phyloP scores from a whole-genome alignment of 179 eudicot species.

The Silene coronaria region DNA sequence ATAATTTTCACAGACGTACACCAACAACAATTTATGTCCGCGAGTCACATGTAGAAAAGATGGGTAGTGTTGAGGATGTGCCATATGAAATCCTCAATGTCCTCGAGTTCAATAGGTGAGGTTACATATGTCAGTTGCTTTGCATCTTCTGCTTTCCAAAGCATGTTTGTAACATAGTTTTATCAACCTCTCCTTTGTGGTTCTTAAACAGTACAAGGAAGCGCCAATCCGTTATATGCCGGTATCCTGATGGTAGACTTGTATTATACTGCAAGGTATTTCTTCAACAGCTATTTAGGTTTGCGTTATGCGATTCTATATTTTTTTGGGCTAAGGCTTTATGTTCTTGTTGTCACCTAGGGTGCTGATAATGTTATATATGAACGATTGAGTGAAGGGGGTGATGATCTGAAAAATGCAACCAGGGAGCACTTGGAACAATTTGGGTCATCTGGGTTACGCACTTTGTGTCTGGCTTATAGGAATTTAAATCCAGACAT shows the following conservation, averaged over 20 bases:
- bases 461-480: constrained; percentile 90
- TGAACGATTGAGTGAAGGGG: constrained; percentile 67
- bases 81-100: constrained; percentile 89
- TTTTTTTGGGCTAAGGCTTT: neutral
- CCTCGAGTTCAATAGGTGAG: constrained; percentile 93
- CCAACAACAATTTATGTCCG: constrained; percentile 90
- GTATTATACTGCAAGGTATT: constrained; percentile 90
- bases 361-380: constrained; percentile 96
- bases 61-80: constrained; percentile 76
- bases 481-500: constrained; percentile 51
- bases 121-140: constrained; percentile 10
- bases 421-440: constrained; percentile 87
- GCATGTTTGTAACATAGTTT: neutral
- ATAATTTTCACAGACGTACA: constrained; percentile 59
- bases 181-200: constrained; percentile 19
- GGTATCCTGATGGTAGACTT: constrained; percentile 86
- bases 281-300: constrained; percentile 9
- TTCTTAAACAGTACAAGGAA: constrained; percentile 65
- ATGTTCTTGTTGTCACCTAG: constrained; percentile 33
- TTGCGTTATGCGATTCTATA: neutral
- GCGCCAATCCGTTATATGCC: constrained; percentile 97
- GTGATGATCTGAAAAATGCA: constrained; percentile 52
- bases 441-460: constrained; percentile 91
- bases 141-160: constrained; percentile 7
- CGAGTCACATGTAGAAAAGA: constrained; percentile 85